phyloP scores from a whole-genome alignment of 1,284 basidiomycete genomes.

The Tilletia setariae region DNA sequence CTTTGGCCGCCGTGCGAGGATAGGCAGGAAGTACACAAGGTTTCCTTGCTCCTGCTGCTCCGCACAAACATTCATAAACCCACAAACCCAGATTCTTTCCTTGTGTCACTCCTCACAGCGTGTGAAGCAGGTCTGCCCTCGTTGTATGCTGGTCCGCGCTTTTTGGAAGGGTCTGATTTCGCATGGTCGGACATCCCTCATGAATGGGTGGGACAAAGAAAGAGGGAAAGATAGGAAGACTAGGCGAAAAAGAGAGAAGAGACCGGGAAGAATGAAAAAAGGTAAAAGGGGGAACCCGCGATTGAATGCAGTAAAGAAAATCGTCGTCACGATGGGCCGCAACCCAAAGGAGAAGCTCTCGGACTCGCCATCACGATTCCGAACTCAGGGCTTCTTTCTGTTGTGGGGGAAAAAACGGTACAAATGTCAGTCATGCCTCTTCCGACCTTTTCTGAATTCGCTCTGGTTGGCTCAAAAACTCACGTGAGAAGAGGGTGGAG shows the following conservation, averaged over 20 bases:
- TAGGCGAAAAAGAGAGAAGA: neutral
- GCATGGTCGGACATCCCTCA: neutral
- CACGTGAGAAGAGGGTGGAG: slow-evolving; percentile 24
- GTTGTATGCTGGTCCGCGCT: too few species aligned
- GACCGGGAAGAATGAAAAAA: neutral
- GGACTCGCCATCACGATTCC: neutral
- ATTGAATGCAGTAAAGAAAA: neutral
- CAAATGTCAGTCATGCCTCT: neutral
- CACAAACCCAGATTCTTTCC: too few species aligned
- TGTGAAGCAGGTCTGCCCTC: too few species aligned
- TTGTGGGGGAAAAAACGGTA: neutral
- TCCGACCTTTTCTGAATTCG: too few species aligned
- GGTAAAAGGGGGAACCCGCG: neutral
- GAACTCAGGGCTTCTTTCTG: neutral
- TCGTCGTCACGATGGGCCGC: neutral
- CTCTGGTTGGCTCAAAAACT: neutral
- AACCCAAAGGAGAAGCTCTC: neutral
- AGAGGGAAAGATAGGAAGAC: neutral
- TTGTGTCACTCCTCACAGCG: too few species aligned
- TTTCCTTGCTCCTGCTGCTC: too few species aligned
- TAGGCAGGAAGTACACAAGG: too few species aligned
- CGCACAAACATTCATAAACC: too few species aligned
- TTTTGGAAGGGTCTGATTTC: too few species aligned
- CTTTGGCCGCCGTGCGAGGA: too few species aligned
- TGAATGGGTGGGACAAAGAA: neutral